Conservation (phyloP, 2,329 filamentous ascomycete genomes). For the Westerdykella sp. region DNA sequence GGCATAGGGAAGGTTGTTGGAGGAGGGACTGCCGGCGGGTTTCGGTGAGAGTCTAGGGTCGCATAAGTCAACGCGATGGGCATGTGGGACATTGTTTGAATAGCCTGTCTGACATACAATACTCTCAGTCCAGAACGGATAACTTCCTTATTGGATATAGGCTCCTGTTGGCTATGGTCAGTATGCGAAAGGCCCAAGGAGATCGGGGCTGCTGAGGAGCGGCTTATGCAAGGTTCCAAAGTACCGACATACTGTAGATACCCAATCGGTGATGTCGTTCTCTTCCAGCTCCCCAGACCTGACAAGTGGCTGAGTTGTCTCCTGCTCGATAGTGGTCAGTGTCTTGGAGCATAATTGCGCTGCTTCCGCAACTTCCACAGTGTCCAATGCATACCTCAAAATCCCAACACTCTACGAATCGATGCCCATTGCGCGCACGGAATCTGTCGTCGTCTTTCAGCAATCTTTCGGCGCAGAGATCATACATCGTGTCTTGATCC, state of each 20-base stretch:
- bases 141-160: constrained; percentile 3
- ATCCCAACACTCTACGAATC: constrained; percentile 12
- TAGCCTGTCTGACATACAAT: constrained; percentile 2
- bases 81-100: neutral
- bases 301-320: constrained; percentile 3
- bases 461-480: constrained; percentile 9
- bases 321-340: neutral
- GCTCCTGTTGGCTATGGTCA: constrained; percentile 2
- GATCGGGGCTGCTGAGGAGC: no score
- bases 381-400: constrained; percentile 4
- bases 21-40: constrained; percentile 11
- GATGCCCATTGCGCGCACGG: constrained; percentile 9
- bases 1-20: constrained; percentile 11
- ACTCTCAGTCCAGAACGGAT: constrained; percentile 8
- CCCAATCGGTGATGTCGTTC: constrained; percentile 10
- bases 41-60: constrained; percentile 7
- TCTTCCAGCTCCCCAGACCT: constrained; percentile 10
- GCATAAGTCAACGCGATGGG: neutral
- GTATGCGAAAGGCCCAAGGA: neutral
- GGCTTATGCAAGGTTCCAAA: no score
- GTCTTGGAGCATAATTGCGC: neutral
- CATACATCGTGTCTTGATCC: constrained; percentile 4
- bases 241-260: constrained; percentile 6
- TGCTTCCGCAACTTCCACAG: neutral
- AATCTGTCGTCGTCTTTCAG: constrained; percentile 8